These are phyloP conservation scores for Rhynchospora pubera DNA, from an alignment of 176 grass and related monocot species.

Conservation along the genomic window DNA sequence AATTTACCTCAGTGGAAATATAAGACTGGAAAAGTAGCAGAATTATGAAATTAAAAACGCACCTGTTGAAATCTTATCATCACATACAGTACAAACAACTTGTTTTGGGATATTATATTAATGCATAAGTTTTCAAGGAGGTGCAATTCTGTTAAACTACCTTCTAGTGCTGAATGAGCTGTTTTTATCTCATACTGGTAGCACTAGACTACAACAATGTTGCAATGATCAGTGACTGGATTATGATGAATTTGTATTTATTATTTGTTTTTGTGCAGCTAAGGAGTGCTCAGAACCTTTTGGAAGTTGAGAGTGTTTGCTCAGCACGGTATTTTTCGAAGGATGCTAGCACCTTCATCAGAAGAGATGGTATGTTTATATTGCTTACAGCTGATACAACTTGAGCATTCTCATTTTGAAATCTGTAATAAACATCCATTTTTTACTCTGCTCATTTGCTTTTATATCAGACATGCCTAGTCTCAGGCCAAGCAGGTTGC, in stretches of 20 bases:
- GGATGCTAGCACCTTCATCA: constrained; percentile 21
- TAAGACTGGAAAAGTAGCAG: neutral
- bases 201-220: neutral
- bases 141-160: neutral
- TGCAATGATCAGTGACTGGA: neutral
- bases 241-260: neutral
- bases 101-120: neutral
- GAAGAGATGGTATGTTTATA: constrained; percentile 24
- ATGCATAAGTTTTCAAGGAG: neutral
- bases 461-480: constrained; percentile 36
- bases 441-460: constrained; percentile 3
- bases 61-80: neutral
- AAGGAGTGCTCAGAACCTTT: constrained; percentile 46
- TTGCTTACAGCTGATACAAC: neutral
- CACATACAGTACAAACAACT: neutral
- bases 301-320: constrained; percentile 31
- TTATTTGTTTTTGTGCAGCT: constrained; percentile 42
- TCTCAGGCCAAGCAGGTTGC: constrained; percentile 15
- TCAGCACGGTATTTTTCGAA: constrained; percentile 49
- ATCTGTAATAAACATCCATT: neutral
- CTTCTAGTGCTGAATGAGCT: neutral
- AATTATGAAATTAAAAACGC: neutral
- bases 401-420: neutral
- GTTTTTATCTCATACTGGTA: neutral
- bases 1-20: neutral